Base-by-base conservation (phyloP, 1,284 basidiomycete genomes). In the Peniophora sp. region DNA sequence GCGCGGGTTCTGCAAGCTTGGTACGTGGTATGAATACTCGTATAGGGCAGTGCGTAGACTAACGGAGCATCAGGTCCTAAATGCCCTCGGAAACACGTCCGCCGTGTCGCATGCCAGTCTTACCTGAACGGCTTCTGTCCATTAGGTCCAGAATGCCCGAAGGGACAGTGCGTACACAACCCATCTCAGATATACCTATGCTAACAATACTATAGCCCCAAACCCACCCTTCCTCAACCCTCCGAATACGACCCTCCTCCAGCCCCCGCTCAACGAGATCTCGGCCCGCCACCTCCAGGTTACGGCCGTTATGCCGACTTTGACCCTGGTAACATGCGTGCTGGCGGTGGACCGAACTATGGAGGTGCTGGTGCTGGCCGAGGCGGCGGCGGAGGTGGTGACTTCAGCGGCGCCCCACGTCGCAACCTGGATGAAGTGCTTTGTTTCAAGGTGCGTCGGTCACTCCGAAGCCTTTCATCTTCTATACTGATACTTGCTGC, bases 101-200 rank as follows among this genome's bases (percentile, higher is more conserved):
- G 94, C 47, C 79, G 91, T 48, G 88, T 95, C 16, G 83, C 91
- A 25, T 99, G 97, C 65, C 92, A 94, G 57, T 71, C 85, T 22
- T 99, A 97, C 69, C 68, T 97, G 25, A 90, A 90, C 12, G 97
- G 97, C 2, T 94, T 99, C 66, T 99, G 97, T 68, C 93, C 94
- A n/a, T 68, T 89, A 53, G 97, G 97, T 0, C 81, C 89, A 34
- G 87, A 94, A 43, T 99, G 97, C 69, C 77, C 85, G 25, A 78
- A 85, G 50, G 94, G 93, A 66, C 97, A 99, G 92, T 95, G 64
- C 69, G 92, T 81, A 23, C 10, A n/a, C 10, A 10, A 36, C 34
- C 10, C 34, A 36, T 49, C 52, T 41, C 27, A 48, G 25, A 50
- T 50, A 32, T 50, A 32, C 35, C 47, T 12, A 49, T 49, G n/a